Base-by-base conservation (phyloP, 139 green algal species). In the Mesotaenium endlicherianum region DNA sequence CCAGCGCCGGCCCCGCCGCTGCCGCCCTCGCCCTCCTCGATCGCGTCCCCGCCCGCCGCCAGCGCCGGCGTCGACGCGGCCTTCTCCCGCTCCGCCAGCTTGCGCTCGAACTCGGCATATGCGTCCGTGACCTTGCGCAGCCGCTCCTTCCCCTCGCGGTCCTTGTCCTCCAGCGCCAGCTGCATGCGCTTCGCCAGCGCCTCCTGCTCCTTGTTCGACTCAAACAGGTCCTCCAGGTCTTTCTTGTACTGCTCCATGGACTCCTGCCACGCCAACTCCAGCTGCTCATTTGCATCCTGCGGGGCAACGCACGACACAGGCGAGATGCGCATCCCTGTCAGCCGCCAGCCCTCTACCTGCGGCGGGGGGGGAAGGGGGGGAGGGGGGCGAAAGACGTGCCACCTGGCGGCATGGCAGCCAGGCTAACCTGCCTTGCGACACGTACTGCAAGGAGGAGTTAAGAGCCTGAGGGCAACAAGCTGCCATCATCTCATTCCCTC, bases 201-300 rank as follows among this genome's bases (percentile, higher is more conserved):
- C 0, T 84, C 77, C 45, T 36, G 49, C 36, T 84, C 57, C 57
- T 77, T 17, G 16, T 45, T 77, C 45, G 77, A 34, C 58, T 77
- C 77, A 76, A 71, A 84, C 31, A 84, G 77, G 17, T 84, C 77
- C 58, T 84, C 77, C 68, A 68, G 39, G 57, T 84, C 77, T 34
- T 68, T 77, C 68, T 30, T 49, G 77, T 84, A 76, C 34, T 84
- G 47, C 34, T 68, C 77, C 55, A 77, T 14, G 39, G 53, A 26
- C 43, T 49, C 70, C n/a, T 77, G 39, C 43, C 16, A 14, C 43
- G 30, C 6, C 43, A 2, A 20, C 2, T 36, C 5, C 42, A 77
- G 70, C 43, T 49, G 39, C 26, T 55, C 20, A 36, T 77, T 77
- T 40, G 39, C 41, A 31, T 50, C 16, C 43, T 77, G 38, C 70